phyloP scores from a whole-genome alignment of 495 filamentous ascomycete species.

The Penicillium cinerascens region DNA sequence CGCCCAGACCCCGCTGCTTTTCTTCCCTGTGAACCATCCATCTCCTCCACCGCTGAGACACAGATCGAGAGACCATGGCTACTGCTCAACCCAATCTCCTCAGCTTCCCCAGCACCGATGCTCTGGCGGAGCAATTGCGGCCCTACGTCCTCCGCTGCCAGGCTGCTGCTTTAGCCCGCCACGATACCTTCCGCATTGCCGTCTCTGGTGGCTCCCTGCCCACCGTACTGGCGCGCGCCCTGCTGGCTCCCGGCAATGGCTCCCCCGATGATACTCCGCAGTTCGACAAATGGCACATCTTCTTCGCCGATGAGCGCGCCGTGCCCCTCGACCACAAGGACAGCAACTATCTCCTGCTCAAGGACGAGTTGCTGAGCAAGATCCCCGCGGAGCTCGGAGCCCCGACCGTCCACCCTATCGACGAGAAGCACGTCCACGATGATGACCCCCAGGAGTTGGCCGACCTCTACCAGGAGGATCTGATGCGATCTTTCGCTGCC shows the following conservation, averaged over 20 bases:
- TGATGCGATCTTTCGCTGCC: conserved; percentile 77
- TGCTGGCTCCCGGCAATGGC: conserved; percentile 60
- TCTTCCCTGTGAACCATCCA: not conserved
- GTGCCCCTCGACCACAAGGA: conserved; percentile 89
- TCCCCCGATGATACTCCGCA: conserved; percentile 58
- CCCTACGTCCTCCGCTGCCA: conserved; percentile 77
- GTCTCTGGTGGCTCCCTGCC: conserved; percentile 95
- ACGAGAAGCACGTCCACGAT: conserved; percentile 66
- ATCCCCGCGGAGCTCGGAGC: conserved; percentile 62
- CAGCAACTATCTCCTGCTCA: conserved; percentile 88
- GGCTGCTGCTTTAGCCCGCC: conserved; percentile 71
- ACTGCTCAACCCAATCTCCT: conserved; percentile 72
- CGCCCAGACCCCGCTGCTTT: not conserved
- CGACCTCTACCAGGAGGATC: conserved; percentile 85
- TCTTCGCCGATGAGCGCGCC: conserved; percentile 95
- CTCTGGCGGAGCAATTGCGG: conserved; percentile 71
- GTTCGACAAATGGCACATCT: conserved; percentile 93
- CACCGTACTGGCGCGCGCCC: conserved; percentile 73
- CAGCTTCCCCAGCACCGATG: conserved; percentile 63
- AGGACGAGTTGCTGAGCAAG: conserved; percentile 82
- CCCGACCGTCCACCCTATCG: conserved; percentile 76
- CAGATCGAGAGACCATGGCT: conserved; percentile 32
- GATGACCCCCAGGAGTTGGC: conserved; percentile 88
- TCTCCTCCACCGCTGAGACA: not conserved
- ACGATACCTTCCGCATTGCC: conserved; percentile 81